Conservation (phyloP, 1,284 basidiomycete genomes). For the Somion occarium region DNA sequence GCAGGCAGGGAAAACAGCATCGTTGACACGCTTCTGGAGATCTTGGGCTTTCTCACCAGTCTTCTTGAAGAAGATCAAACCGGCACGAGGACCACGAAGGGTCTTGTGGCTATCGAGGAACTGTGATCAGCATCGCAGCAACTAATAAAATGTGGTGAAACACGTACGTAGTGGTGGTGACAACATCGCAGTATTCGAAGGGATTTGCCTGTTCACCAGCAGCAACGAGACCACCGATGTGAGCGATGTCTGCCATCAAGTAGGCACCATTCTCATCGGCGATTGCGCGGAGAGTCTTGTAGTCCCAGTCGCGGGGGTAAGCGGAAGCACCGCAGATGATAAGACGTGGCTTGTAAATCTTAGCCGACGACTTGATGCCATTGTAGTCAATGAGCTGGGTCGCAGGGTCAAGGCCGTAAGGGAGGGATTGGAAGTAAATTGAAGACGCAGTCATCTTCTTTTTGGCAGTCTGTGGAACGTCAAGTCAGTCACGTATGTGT, state of each 20-base stretch:
- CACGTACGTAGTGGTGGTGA: slow-evolving; percentile 88
- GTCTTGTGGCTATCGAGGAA: slow-evolving; percentile 83
- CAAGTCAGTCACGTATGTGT: not conserved
- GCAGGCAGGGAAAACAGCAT: slow-evolving; percentile 99
- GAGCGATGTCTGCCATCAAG: slow-evolving; percentile 95
- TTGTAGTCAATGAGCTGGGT: slow-evolving; percentile 93
- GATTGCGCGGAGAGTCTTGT: slow-evolving; percentile 75
- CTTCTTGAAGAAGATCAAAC: slow-evolving; percentile 98
- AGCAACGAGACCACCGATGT: slow-evolving; percentile 95
- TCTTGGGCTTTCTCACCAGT: slow-evolving; percentile 77
- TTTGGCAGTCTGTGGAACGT: slow-evolving; percentile 75
- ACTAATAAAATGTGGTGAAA: not conserved
- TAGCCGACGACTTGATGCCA: slow-evolving; percentile 81
- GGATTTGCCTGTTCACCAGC: slow-evolving; percentile 91
- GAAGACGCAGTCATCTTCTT: slow-evolving; percentile 99
- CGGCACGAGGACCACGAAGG: slow-evolving; percentile 96
- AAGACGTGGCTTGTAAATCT: slow-evolving; percentile 94
- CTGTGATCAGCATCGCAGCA: slow-evolving; percentile 2
- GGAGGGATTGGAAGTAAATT: slow-evolving; percentile 99
- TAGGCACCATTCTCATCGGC: slow-evolving; percentile 89
- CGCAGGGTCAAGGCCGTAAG: slow-evolving; percentile 83
- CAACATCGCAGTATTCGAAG: slow-evolving; percentile 96
- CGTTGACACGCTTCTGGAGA: slow-evolving; percentile 95
- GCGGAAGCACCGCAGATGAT: slow-evolving; percentile 98
- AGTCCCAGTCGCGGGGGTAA: slow-evolving; percentile 99